phyloP scores from a whole-genome alignment of 805 yeast genomes.

The Starmera amethionina region DNA sequence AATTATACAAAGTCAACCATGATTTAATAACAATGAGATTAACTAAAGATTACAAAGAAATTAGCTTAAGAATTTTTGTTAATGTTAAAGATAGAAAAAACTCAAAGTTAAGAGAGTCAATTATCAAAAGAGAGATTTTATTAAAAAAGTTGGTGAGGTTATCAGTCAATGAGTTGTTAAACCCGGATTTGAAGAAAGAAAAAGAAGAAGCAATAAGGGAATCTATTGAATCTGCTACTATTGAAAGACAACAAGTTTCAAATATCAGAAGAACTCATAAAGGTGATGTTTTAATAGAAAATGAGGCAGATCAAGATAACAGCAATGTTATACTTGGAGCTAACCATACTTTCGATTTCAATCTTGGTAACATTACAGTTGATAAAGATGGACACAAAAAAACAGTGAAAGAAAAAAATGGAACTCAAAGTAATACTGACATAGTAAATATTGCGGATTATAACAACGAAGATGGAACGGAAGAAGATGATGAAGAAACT shows the following conservation, averaged over 20 bases:
- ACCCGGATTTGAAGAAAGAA: constrained; percentile 61
- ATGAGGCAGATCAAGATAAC: constrained; percentile 25
- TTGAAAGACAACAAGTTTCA: constrained; percentile 51
- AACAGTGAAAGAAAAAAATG: constrained; percentile 4
- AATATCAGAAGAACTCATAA: constrained; percentile 73
- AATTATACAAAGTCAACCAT: constrained; percentile 30
- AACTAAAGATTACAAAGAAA: constrained; percentile 42
- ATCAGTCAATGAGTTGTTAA: constrained; percentile 66
- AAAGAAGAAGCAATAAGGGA: constrained; percentile 66
- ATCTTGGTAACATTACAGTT: constrained; percentile 17
- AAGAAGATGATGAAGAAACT: constrained; percentile 9
- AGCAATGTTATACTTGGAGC: neutral
- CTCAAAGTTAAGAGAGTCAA: constrained; percentile 45
- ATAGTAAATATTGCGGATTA: constrained; percentile 5
- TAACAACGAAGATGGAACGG: constrained; percentile 18
- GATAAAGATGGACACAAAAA: constrained; percentile 9
- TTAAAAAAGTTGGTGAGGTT: constrained; percentile 51
- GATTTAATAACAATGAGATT: constrained; percentile 14
- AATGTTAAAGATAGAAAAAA: constrained; percentile 49
- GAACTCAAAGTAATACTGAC: constrained; percentile 4
- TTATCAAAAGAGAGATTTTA: constrained; percentile 43
- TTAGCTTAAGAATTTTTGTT: constrained; percentile 57
- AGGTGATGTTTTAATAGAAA: constrained; percentile 77
- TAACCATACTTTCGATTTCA: constrained; percentile 15
- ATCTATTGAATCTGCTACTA: constrained; percentile 56